Percentiles rank a stretch among this genome's conserved stretches.
Evolutionary conservation across 2,329 filamentous ascomycete species (phyloP).

Genomic region (Colletotrichum aenigma): DNA sequence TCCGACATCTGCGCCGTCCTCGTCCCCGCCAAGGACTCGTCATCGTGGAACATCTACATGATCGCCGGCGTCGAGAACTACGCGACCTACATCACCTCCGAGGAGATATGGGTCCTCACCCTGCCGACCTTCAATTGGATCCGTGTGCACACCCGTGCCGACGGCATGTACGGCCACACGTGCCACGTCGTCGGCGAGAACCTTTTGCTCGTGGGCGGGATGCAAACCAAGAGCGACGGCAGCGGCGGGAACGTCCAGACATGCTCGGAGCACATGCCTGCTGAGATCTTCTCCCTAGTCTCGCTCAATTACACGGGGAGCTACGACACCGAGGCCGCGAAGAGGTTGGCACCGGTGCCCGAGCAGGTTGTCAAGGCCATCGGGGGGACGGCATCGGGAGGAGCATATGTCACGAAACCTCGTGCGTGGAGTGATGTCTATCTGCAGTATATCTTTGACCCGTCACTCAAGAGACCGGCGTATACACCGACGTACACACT

Average conservation of each 20-base stretch:
- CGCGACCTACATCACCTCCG: constrained; percentile 7
- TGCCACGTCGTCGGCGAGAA: constrained; percentile 21
- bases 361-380: constrained; percentile 51
- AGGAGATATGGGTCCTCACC: constrained; percentile 13
- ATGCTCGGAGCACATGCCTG: constrained; percentile 25
- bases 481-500: constrained; percentile 27
- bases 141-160: constrained; percentile 13
- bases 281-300: constrained; percentile 23
- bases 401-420: constrained; percentile 29
- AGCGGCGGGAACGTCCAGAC: constrained; percentile 9
- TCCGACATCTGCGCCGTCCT: constrained; percentile 24
- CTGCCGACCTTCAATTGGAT: constrained; percentile 24
- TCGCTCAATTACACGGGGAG: constrained; percentile 29
- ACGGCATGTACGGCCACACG: constrained; percentile 22
- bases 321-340: constrained; percentile 27
- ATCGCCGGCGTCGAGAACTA: constrained; percentile 23
- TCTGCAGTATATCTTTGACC: constrained; percentile 28
- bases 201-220: constrained; percentile 20
- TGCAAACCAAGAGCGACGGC: constrained; percentile 13
- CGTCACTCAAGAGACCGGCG: constrained; percentile 18
- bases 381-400: constrained; percentile 40
- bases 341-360: constrained; percentile 41
- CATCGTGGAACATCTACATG: constrained; percentile 24
- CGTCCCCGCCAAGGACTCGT: constrained; percentile 20
- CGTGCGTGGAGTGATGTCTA: constrained; percentile 25